These are phyloP conservation scores for Talaromyces proteolyticus DNA, from an alignment of 495 filamentous ascomycete species.

Conservation along the genomic window DNA sequence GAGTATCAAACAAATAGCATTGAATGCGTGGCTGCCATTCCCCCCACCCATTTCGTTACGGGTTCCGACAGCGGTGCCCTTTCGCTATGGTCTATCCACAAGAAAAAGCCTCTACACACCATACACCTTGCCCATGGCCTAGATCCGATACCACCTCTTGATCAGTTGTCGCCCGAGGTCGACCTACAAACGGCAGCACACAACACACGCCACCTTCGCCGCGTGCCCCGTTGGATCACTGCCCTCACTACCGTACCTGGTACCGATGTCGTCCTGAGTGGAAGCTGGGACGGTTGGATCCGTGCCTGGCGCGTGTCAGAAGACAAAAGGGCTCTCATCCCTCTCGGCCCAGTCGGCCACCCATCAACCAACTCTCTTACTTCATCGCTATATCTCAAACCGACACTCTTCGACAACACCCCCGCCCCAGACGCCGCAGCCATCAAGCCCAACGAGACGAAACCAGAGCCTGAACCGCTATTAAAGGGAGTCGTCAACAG, in stretches of 20 bases:
- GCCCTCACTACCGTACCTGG: constrained; percentile 80
- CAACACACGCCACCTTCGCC: constrained; percentile 33
- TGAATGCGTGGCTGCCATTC: constrained; percentile 83
- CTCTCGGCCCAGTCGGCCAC: constrained; percentile 58
- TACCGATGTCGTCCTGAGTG: constrained; percentile 79
- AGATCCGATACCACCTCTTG: constrained; percentile 55
- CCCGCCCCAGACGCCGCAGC: constrained; percentile 18
- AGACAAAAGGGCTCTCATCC: constrained; percentile 74
- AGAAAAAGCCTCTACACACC: constrained; percentile 90
- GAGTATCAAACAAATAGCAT: constrained; percentile 74
- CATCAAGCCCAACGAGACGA: constrained; percentile 8
- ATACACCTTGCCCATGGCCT: constrained; percentile 78
- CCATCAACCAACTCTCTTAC: neutral
- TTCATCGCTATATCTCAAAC: constrained; percentile 31
- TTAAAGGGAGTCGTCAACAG: constrained; percentile 75
- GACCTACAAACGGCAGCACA: constrained; percentile 56
- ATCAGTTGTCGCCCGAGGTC: constrained; percentile 65
- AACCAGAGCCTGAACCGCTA: constrained; percentile 1
- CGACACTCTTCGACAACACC: constrained; percentile 22
- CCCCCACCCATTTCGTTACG: constrained; percentile 86
- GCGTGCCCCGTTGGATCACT: constrained; percentile 76
- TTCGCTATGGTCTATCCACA: constrained; percentile 82
- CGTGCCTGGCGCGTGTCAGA: constrained; percentile 78
- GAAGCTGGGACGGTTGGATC: constrained; percentile 89
- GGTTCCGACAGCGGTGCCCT: constrained; percentile 85